Evolutionary conservation across 129 eudicot genomes (phyloP).

Genomic region (Glebionis coronaria): DNA sequence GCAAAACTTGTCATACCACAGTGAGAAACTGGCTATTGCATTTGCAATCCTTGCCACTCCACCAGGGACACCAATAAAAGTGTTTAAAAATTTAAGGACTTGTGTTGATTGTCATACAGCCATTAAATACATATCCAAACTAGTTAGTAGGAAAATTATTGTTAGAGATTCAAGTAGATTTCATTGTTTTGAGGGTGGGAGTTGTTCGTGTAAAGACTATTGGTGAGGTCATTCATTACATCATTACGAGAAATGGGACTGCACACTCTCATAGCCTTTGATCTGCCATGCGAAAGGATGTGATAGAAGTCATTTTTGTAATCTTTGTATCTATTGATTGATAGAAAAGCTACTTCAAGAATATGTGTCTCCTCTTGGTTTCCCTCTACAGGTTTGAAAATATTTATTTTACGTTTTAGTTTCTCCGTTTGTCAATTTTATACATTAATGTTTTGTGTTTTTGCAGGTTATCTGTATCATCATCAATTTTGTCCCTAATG

Average conservation of each 20-base stretch:
- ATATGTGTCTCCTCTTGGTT: too few relatives aligned
- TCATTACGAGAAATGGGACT: neutral
- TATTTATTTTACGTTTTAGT: too few relatives aligned
- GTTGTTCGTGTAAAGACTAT: slow-evolving; percentile 69
- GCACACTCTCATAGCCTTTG: too few relatives aligned
- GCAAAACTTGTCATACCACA: slow-evolving; percentile 52
- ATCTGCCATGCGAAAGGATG: too few relatives aligned
- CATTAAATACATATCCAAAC: slow-evolving; percentile 53
- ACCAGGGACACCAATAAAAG: slow-evolving; percentile 53
- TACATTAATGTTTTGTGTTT: too few relatives aligned
- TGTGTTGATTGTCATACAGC: slow-evolving; percentile 74
- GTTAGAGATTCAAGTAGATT: slow-evolving; percentile 69
- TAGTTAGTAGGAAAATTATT: slow-evolving; percentile 52
- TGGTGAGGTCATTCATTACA: slow-evolving; percentile 33
- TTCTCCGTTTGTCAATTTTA: too few relatives aligned
- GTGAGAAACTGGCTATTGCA: slow-evolving; percentile 75
- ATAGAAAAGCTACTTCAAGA: too few relatives aligned
- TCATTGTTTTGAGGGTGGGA: slow-evolving; percentile 60
- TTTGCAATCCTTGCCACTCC: slow-evolving; percentile 54
- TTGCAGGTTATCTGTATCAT: too few relatives aligned
- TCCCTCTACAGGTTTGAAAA: too few relatives aligned
- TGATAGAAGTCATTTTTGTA: too few relatives aligned
- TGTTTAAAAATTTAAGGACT: slow-evolving; percentile 66
- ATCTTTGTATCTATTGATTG: too few relatives aligned
- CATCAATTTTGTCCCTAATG: too few relatives aligned